Conservation (phyloP, 106 monocot genomes). For the Xerophyta viscosa region DNA sequence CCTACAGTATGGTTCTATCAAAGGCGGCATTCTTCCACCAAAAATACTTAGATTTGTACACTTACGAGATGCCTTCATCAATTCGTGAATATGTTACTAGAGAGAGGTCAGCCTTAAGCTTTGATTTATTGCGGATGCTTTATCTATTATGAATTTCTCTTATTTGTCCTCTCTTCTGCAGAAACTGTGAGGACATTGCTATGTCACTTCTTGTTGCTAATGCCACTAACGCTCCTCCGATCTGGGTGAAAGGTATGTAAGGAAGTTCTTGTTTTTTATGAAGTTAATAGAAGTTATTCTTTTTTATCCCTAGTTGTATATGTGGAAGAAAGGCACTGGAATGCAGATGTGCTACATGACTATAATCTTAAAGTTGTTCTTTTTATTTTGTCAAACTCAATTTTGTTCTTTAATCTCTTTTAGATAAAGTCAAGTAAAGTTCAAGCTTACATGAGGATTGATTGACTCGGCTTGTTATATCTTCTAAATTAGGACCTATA, state of each 20-base stretch:
- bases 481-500: too few relatives aligned
- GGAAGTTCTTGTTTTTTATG: neutral
- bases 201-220: conserved; percentile 77
- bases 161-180: conserved; percentile 2
- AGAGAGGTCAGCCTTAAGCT: conserved; percentile 31
- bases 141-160: too few relatives aligned
- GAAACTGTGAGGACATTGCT: conserved; percentile 78
- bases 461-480: too few relatives aligned
- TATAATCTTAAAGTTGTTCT: too few relatives aligned
- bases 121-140: neutral
- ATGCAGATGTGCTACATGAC: too few relatives aligned
- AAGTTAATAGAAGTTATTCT: too few relatives aligned
- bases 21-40: conserved; percentile 84
- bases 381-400: too few relatives aligned
- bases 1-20: conserved; percentile 80
- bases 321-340: too few relatives aligned
- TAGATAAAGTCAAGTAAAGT: too few relatives aligned
- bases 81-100: conserved; percentile 54
- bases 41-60: conserved; percentile 68
- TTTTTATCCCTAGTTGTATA: too few relatives aligned
- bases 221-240: conserved; percentile 43
- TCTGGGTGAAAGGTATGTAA: conserved; percentile 66
- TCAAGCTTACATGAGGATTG: too few relatives aligned
- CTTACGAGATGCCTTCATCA: conserved; percentile 46
- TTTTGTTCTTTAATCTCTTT: too few relatives aligned